Base-by-base conservation (phyloP, 2,329 filamentous ascomycete genomes). In the Penicillium glabrum region DNA sequence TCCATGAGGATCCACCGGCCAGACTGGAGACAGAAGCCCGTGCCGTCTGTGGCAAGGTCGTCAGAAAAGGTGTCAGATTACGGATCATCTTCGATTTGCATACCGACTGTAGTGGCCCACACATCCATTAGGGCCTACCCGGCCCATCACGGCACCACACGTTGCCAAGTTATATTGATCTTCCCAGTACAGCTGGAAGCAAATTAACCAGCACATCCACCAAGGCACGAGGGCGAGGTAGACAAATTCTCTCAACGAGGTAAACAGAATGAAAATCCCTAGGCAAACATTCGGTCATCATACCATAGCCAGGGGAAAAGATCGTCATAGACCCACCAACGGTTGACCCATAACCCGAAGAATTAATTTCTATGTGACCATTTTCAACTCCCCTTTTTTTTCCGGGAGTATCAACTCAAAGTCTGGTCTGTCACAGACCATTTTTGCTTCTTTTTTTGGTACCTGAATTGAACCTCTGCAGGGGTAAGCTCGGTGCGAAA, bases 1-100 rank as follows among this genome's bases (percentile, higher is more conserved):
- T 54, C 56, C 55, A 41, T 46, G 44, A 56, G 21, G 47, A 53
- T 37, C 46, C 58, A 57, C 53, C 43, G 21, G 31, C 31, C 48
- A 53, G 21, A 46, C 51, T 52, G 41, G 54, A 53, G 57, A 56
- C 47, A 58, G 43, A 45, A 46, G 52, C 23, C 56, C 50, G 56
- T 57, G 50, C 57, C 50, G 56, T 58, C 56, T 57, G 52, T 60
- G 53, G 60, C 43, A 45, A 55, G 24, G 44, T 49, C 55, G 56
- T 61, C 56, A 46, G 49, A 60, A 56, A 57, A 43, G 47, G 58
- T 58, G 59, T 62, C 60, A 55, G 37, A 41, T 57, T 48, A 33
- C 54, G 43, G 43, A 45, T 37, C 23, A 48, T 46, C 27, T 29
- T 52, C 27, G 31, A 53, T 61, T 59, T 51, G 16, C 56, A 61